These are phyloP conservation scores for Syzygium malaccense DNA, from an alignment of 441 rosid species.

Conservation along the genomic window DNA sequence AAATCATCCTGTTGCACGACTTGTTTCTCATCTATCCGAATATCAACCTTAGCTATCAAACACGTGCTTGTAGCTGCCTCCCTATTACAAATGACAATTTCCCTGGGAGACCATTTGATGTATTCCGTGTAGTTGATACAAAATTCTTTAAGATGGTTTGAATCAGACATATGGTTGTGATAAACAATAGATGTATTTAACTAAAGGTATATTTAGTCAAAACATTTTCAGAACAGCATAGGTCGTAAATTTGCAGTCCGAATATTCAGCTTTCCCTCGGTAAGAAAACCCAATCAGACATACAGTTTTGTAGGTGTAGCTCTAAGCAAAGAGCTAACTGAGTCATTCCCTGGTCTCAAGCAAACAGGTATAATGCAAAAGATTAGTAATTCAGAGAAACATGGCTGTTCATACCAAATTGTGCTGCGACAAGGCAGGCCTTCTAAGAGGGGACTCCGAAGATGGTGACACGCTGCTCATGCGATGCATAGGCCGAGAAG, in stretches of 20 bases:
- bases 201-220: not conserved
- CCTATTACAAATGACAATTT: not conserved
- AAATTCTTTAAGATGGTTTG: not conserved
- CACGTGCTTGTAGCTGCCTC: not conserved
- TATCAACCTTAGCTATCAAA: not conserved
- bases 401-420: conserved; percentile 33
- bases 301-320: not conserved
- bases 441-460: conserved; percentile 73
- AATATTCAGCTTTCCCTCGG: not conserved
- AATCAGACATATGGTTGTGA: not conserved
- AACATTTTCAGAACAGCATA: not conserved
- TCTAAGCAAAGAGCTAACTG: not conserved
- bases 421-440: conserved; percentile 48
- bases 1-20: not conserved
- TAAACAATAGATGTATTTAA: not conserved
- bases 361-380: not conserved
- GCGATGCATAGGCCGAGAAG: conserved; percentile 43
- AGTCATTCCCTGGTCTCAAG: not conserved
- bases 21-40: not conserved
- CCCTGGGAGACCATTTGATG: not conserved
- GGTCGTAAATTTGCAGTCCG: not conserved
- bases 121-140: not conserved
- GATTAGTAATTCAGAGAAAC: not conserved
- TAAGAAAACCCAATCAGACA: not conserved
- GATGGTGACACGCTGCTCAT: conserved; percentile 76